Evolutionary conservation across 257 asterid species (phyloP).

Genomic region (Solanum pennellii): DNA sequence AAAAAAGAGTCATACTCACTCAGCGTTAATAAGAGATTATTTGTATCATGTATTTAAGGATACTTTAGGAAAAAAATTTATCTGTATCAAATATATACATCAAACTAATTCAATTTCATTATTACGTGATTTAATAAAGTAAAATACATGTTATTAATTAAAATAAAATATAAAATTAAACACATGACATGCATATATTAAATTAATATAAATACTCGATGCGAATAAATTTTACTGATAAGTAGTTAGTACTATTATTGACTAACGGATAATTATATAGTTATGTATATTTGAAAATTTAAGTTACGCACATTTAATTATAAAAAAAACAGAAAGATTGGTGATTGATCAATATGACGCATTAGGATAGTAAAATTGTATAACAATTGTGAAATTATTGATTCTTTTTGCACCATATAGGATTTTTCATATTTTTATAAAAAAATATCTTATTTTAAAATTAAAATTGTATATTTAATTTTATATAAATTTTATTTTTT

Average conservation of each 20-base stretch:
- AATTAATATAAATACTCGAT: too few species aligned
- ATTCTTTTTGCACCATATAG: not conserved
- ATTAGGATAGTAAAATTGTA: not conserved
- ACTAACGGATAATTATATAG: not conserved
- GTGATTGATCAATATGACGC: not conserved
- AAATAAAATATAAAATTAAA: too few species aligned
- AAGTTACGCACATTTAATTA: not conserved
- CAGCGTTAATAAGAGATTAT: too few species aligned
- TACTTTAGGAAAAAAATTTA: not conserved
- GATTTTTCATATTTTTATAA: not conserved
- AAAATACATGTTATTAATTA: too few species aligned
- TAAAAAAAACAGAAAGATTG: not conserved
- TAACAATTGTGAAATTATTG: not conserved
- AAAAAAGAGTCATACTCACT: not conserved
- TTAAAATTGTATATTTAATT: not conserved
- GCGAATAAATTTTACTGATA: not conserved
- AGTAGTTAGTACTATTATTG: not conserved
- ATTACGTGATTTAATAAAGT: fast-evolving
- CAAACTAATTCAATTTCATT: too few species aligned
- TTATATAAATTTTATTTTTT: not conserved
- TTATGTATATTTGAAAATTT: not conserved
- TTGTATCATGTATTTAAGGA: not conserved
- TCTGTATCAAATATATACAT: fast-evolving
- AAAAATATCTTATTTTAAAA: not conserved
- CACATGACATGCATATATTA: too few species aligned